Evolutionary conservation across 306 rosid species (phyloP).

Genomic region (Castanospermum australe): DNA sequence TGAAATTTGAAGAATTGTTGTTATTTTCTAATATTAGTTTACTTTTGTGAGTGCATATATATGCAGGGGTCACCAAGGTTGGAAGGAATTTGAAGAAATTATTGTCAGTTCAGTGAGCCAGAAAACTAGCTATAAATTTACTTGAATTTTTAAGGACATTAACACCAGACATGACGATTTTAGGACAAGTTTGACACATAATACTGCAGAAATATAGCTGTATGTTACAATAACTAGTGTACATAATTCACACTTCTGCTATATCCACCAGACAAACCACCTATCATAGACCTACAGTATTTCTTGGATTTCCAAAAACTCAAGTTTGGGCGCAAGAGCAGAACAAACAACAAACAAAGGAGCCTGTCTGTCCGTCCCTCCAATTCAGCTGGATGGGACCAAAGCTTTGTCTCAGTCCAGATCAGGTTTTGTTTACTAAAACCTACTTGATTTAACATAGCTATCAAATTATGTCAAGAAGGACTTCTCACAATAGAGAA

Average conservation of each 20-base stretch:
- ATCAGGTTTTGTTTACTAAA: conserved; percentile 64
- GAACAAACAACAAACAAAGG: conserved; percentile 81
- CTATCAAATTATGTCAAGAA: conserved; percentile 23
- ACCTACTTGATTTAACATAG: conserved; percentile 1
- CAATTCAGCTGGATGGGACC: conserved; percentile 99
- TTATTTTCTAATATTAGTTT: not conserved
- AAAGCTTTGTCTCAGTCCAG: conserved; percentile 88
- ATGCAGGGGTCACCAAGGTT: not conserved
- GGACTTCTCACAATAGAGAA: not conserved
- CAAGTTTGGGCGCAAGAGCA: conserved; percentile 93
- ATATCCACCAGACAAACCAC: conserved; percentile 76
- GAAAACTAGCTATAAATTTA: not conserved
- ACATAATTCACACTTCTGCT: not conserved
- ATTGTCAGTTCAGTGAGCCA: not conserved
- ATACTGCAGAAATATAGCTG: not conserved
- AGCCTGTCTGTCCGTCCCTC: conserved; percentile 81
- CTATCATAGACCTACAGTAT: conserved; percentile 92
- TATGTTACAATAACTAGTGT: not conserved
- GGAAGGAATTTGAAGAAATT: not conserved
- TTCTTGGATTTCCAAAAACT: conserved; percentile 93
- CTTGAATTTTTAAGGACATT: not conserved
- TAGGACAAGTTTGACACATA: not conserved
- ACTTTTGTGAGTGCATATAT: not conserved
- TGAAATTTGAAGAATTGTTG: not conserved
- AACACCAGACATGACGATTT: not conserved